phyloP scores from a whole-genome alignment of 495 filamentous ascomycete genomes.

The Melanomma pulvis-pyrius region DNA sequence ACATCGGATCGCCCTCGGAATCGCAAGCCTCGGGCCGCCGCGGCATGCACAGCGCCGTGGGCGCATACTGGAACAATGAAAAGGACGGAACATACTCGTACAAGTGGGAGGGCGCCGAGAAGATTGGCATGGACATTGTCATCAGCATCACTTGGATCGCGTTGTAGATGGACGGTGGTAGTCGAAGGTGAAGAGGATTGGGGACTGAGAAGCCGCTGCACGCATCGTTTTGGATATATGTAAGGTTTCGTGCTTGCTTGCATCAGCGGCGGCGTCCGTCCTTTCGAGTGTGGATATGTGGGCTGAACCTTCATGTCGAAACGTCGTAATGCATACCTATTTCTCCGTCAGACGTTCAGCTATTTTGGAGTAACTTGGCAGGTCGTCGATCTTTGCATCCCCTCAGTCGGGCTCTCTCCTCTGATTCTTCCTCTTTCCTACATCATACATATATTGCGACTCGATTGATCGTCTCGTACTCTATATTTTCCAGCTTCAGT shows the following conservation, averaged over 20 bases:
- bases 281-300: background rate
- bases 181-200: background rate
- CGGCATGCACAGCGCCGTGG: constrained; percentile 94
- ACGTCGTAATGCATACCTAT: constrained; percentile 9
- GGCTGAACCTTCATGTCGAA: background rate
- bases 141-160: constrained; percentile 87
- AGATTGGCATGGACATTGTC: constrained; percentile 87
- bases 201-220: background rate
- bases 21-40: constrained; percentile 69
- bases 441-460: too few relatives aligned
- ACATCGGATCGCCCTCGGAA: constrained; percentile 54
- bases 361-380: too few relatives aligned
- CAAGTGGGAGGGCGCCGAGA: constrained; percentile 85
- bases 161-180: constrained; percentile 7
- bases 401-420: too few relatives aligned
- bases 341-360: background rate
- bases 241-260: background rate
- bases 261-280: constrained; percentile 5
- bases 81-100: constrained; percentile 97
- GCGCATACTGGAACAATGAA: constrained; percentile 97
- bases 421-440: too few relatives aligned
- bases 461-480: too few relatives aligned
- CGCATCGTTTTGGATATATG: background rate
- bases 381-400: too few relatives aligned
- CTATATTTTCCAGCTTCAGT: too few relatives aligned